A percentile compares a stretch with the other conserved stretches of the same genome.
phyloP scores from a whole-genome alignment of 192 early-diverging fungal genomes.

The Coemansia sp. region DNA sequence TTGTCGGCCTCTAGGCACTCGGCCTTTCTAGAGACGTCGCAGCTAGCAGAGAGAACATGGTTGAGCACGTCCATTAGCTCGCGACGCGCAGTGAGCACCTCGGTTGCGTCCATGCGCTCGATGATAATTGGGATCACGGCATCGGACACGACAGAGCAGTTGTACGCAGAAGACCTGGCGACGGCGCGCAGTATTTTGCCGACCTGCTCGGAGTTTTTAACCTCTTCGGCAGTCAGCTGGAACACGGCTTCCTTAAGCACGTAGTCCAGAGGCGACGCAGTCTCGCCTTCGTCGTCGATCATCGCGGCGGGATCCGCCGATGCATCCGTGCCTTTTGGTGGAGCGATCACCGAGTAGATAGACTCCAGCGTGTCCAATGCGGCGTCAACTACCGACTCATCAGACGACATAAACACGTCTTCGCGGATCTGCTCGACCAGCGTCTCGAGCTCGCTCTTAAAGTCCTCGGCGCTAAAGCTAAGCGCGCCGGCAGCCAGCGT shows the following conservation, averaged over 20 bases:
- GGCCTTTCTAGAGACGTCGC: slow-evolving; percentile 31
- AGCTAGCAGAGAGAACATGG: slow-evolving; percentile 70
- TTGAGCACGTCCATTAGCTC: slow-evolving; percentile 67
- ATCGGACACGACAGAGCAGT: slow-evolving; percentile 56
- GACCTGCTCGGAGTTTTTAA: slow-evolving; percentile 65
- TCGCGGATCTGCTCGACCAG: slow-evolving; percentile 64
- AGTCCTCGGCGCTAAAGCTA: slow-evolving; percentile 68
- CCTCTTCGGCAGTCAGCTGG: slow-evolving; percentile 56
- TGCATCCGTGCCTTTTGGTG: background rate
- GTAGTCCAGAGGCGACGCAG: slow-evolving; percentile 48
- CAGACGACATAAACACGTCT: slow-evolving; percentile 74
- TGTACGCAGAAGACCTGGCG: slow-evolving; percentile 51
- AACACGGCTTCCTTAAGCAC: slow-evolving; percentile 59
- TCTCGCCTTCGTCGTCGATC: slow-evolving; percentile 10
- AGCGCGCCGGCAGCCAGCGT: slow-evolving; percentile 74
- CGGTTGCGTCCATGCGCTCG: slow-evolving; percentile 57
- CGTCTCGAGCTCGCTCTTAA: slow-evolving; percentile 65
- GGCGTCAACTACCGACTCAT: slow-evolving; percentile 63
- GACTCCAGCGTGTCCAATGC: slow-evolving; percentile 69
- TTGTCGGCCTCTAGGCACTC: slow-evolving; percentile 67
- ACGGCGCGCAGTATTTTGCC: slow-evolving; percentile 63
- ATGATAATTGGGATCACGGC: slow-evolving; percentile 63
- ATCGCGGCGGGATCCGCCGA: background rate
- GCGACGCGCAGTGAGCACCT: slow-evolving; percentile 49
- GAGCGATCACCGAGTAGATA: slow-evolving; percentile 57